Percentiles rank a stretch among this genome's conserved stretches.
These are phyloP conservation scores for Helianthus annuus DNA, from an alignment of 129 eudicot species.

Conservation along the genomic window HanXRQr2.0-SUNRISE NC_035436.2:79329963-79330462, in stretches of 20 bases:
- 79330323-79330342: conserved; percentile 7
- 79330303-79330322: conserved; percentile 1
- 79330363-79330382: conserved; percentile 22
- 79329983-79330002: no score
- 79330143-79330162: conserved; percentile 13
- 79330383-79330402: conserved; percentile 42
- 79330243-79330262: not conserved
- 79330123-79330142: conserved; percentile 15
- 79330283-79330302: conserved; percentile 3
- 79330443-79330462: conserved; percentile 54
- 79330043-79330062: no score
- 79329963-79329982: no score
- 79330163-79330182: not conserved
- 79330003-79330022: no score
- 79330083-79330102: not conserved
- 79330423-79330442: conserved; percentile 13
- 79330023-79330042: no score
- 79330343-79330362: conserved; percentile 15
- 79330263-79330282: conserved; percentile 10
- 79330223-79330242: not conserved
- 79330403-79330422: conserved; percentile 25
- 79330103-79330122: conserved; percentile 2
- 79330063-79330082: not conserved
- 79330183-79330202: not conserved
- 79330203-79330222: no score